Evolutionary conservation across 805 yeast species (phyloP).

Genomic region (Spathaspora gorwiae): DNA sequence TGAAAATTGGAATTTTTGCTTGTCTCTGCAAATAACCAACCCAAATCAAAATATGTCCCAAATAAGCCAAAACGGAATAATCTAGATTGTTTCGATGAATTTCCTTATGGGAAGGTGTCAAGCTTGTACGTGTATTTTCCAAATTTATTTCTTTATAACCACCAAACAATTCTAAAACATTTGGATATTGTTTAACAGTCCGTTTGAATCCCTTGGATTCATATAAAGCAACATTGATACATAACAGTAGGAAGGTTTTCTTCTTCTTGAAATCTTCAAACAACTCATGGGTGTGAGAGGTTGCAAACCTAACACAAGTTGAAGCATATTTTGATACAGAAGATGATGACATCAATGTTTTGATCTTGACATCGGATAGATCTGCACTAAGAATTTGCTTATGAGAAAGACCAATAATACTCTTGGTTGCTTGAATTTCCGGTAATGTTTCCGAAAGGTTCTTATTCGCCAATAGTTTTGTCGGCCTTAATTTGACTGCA

Average conservation of each 20-base stretch:
- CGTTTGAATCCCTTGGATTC: constrained; percentile 33
- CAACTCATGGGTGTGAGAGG: constrained; percentile 19
- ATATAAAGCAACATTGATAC: constrained; percentile 31
- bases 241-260: constrained; percentile 23
- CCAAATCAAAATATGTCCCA: constrained; percentile 39
- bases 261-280: constrained; percentile 18
- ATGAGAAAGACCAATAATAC: constrained; percentile 34
- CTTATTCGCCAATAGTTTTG: constrained; percentile 15
- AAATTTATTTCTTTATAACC: constrained; percentile 27
- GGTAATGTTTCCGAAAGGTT: constrained; percentile 26
- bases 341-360: constrained; percentile 30
- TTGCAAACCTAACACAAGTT: constrained; percentile 21
- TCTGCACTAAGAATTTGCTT: constrained; percentile 29
- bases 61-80: constrained; percentile 32
- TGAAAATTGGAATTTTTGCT: constrained; percentile 8
- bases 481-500: constrained; percentile 20
- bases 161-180: constrained; percentile 25
- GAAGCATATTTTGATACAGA: constrained; percentile 25
- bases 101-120: constrained; percentile 30
- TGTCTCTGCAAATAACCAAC: constrained; percentile 22
- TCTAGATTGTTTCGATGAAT: constrained; percentile 34
- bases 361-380: constrained; percentile 33
- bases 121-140: constrained; percentile 26
- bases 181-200: constrained; percentile 18
- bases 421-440: constrained; percentile 27